These are phyloP conservation scores for Pinus tabuliformis DNA, from an alignment of 75 land plant species.

Conservation along the genomic window DNA sequence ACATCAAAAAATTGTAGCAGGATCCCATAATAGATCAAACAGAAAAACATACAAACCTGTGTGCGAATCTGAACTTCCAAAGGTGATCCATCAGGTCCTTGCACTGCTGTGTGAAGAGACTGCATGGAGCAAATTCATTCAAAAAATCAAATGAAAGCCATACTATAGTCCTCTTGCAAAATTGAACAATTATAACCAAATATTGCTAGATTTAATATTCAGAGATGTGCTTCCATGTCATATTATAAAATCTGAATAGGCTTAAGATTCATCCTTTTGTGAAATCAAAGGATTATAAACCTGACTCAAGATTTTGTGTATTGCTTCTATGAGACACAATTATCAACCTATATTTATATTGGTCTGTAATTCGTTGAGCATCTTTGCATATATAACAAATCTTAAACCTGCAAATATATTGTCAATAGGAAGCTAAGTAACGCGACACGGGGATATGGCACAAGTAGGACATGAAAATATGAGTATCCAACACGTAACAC, in stretches of 20 bases:
- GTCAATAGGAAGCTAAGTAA: neutral
- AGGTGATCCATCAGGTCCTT: constrained; percentile 90
- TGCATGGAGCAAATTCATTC: constrained; percentile 25
- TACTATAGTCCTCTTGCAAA: neutral
- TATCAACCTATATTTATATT: constrained; percentile 6
- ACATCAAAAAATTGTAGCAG: neutral
- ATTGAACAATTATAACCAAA: neutral
- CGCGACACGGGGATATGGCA: too few relatives aligned
- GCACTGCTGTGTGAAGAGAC: constrained; percentile 97
- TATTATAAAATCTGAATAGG: neutral
- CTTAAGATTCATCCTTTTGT: neutral
- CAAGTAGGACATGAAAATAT: too few relatives aligned
- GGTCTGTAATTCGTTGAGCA: neutral
- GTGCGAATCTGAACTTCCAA: constrained; percentile 96
- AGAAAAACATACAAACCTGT: constrained; percentile 49
- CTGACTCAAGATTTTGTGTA: neutral
- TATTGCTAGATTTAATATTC: neutral
- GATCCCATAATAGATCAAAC: neutral
- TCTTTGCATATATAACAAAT: neutral
- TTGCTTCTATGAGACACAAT: neutral
- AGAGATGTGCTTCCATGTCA: constrained; percentile 2
- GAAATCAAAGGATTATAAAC: neutral
- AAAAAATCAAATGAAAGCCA: neutral
- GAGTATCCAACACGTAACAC: too few relatives aligned
- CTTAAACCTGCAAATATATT: neutral